These are phyloP conservation scores for Zygosaccharomyces gambellarensis DNA, from an alignment of 805 yeast genomes.

Conservation along the genomic window DNA sequence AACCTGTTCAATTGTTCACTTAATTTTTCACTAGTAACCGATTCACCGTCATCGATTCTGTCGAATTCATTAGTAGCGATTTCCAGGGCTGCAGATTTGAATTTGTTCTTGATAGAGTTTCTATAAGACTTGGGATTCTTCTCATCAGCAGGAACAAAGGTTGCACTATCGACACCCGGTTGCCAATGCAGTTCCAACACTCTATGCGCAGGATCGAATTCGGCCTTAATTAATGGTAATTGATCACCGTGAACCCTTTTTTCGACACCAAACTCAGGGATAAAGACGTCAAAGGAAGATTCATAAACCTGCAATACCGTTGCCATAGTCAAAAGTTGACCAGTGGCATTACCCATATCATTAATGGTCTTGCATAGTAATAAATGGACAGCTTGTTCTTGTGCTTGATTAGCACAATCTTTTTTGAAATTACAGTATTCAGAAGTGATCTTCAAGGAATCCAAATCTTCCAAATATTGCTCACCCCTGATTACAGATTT, in stretches of 20 bases:
- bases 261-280: slow-evolving; percentile 92
- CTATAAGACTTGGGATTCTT: slow-evolving; percentile 70
- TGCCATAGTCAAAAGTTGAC: slow-evolving; percentile 80
- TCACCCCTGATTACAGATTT: slow-evolving; percentile 52
- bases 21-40: slow-evolving; percentile 40
- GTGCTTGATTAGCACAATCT: slow-evolving; percentile 89
- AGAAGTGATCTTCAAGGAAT: slow-evolving; percentile 71
- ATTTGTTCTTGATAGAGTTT: slow-evolving; percentile 71
- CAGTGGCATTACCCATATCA: slow-evolving; percentile 64
- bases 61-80: slow-evolving; percentile 53
- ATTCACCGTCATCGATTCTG: slow-evolving; percentile 24
- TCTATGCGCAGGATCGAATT: slow-evolving; percentile 66
- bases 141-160: slow-evolving; percentile 88
- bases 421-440: slow-evolving; percentile 94
- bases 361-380: slow-evolving; percentile 78
- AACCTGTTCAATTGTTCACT: slow-evolving; percentile 45
- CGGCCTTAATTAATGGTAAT: slow-evolving; percentile 86
- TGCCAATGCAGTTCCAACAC: slow-evolving; percentile 87
- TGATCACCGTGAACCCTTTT: slow-evolving; percentile 97
- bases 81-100: slow-evolving; percentile 62
- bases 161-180: slow-evolving; percentile 85
- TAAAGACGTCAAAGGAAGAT: slow-evolving; percentile 87
- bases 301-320: slow-evolving; percentile 90
- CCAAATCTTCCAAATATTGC: slow-evolving; percentile 51
- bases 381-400: slow-evolving; percentile 90